Evolutionary conservation across 2,329 filamentous ascomycete genomes (phyloP).

Genomic region (Phaeophleospora eucalypticola): DNA sequence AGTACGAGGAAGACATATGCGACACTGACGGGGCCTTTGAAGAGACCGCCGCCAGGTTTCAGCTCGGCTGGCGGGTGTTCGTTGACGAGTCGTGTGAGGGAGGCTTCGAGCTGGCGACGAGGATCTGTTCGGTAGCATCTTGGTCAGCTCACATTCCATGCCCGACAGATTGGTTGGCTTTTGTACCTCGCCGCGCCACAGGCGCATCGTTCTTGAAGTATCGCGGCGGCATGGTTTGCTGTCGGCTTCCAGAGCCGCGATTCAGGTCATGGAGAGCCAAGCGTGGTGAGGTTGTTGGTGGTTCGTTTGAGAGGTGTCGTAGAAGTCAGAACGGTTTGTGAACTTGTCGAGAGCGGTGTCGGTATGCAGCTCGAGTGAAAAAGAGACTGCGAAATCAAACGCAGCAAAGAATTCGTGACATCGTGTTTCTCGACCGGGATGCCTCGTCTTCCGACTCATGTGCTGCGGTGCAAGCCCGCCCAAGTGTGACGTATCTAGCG

Average conservation of each 20-base stretch:
- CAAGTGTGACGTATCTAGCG: constrained; percentile 2
- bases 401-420: not conserved
- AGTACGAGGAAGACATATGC: constrained; percentile 50
- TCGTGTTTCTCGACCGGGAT: not conserved
- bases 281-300: no score
- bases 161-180: not conserved
- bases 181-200: constrained; percentile 32
- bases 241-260: not conserved
- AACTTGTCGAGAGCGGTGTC: not conserved
- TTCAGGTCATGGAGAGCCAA: constrained; percentile 5
- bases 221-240: constrained; percentile 30
- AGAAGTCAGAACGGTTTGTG: not conserved
- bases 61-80: constrained; percentile 45
- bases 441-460: not conserved
- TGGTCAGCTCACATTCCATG: no score
- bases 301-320: not conserved
- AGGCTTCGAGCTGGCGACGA: constrained; percentile 49
- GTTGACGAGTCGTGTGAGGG: constrained; percentile 46
- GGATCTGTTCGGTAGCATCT: constrained; percentile 34
- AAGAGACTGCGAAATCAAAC: not conserved
- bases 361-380: no score
- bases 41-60: constrained; percentile 46
- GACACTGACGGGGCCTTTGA: constrained; percentile 48
- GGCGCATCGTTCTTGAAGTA: constrained; percentile 40
- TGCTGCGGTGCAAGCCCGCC: not conserved